Evolutionary conservation across 1,139 yeast genomes (phyloP), one percentile per base, ranked within the genome.

Genomic region (Candida smagusa): DNA sequence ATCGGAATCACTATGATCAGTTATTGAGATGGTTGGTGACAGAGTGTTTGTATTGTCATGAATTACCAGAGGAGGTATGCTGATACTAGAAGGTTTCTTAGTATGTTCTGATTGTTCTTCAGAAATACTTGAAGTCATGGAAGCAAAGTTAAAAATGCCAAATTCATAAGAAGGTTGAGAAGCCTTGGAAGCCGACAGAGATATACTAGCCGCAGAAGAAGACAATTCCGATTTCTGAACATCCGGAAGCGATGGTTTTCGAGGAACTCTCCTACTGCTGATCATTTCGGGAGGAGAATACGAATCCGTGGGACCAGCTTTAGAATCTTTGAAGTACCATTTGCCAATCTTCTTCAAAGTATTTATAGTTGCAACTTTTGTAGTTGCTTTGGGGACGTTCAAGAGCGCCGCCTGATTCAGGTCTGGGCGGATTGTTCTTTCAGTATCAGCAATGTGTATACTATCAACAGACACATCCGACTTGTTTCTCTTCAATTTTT

Each of bases 221-320:
- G 30, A 26, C 12, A 31, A n/a, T 4, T 28, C 21, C 4, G 19
- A 19, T 25, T 31, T 38, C 12, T 38, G 40, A 28, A 38, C 28
- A 12, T 38, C 40, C 7, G 40, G 37, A 6, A 34, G 22, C 8
- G 46, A 37, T 4, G 54, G 37, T 44, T 53, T 53, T 27, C 72
- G 53, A 4, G 67, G 63, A 9, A 58, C 49, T 47, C 84, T 62
- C 50, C 88, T 63, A 34, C 65, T 77, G 36, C 77, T 68, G 22
- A 81, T 81, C 87, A 81, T 81, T 51, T 80, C 85, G 0, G 86
- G 86, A 0, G 81, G 76, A 2, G 61, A 65, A 45, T 78, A 77
- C 2, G 31, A 37, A 26, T 39, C 36, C 35, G 53, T 46, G 27
- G 42, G 49, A 21, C 47, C 36, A 7, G 48, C 41, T 37, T 54